Conservation (phyloP, 1,139 yeast genomes). For the Kodamaea fungicola region DNA sequence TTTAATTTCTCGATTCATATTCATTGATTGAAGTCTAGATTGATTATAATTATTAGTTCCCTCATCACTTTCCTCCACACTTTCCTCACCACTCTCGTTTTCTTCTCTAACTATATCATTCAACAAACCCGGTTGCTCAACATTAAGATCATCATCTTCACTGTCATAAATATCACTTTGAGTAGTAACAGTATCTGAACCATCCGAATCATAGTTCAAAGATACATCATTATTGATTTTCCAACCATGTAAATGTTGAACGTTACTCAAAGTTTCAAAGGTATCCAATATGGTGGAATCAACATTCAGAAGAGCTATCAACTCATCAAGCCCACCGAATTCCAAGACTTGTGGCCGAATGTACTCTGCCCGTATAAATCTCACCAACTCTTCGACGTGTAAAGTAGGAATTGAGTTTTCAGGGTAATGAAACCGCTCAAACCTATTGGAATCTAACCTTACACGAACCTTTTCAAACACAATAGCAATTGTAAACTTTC, state of each 20-base stretch:
- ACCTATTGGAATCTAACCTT: neutral
- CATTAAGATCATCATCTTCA: neutral
- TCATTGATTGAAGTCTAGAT: no score
- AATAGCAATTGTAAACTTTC: neutral
- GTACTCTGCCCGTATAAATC: constrained; percentile 1
- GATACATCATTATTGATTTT: neutral
- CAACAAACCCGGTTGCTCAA: neutral
- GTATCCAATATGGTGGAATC: neutral
- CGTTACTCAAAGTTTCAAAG: neutral
- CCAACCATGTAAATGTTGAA: neutral
- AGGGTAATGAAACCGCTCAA: constrained; percentile 1
- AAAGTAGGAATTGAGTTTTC: neutral
- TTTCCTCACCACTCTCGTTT: no score
- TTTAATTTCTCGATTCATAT: no score
- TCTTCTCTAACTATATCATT: neutral
- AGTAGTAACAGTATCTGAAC: neutral
- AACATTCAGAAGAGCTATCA: neutral
- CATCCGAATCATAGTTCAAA: neutral
- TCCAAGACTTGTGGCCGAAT: constrained; percentile 1
- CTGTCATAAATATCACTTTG: neutral
- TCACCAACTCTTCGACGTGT: neutral
- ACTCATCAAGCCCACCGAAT: constrained; percentile 1
- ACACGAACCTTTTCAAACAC: constrained; percentile 1
- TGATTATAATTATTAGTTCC: no score
- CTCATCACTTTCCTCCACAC: no score